A percentile compares a stretch with the other conserved stretches of the same genome.
Evolutionary conservation across 352 stramenopile species (phyloP).

Genomic region (Phytophthora litchii): DNA sequence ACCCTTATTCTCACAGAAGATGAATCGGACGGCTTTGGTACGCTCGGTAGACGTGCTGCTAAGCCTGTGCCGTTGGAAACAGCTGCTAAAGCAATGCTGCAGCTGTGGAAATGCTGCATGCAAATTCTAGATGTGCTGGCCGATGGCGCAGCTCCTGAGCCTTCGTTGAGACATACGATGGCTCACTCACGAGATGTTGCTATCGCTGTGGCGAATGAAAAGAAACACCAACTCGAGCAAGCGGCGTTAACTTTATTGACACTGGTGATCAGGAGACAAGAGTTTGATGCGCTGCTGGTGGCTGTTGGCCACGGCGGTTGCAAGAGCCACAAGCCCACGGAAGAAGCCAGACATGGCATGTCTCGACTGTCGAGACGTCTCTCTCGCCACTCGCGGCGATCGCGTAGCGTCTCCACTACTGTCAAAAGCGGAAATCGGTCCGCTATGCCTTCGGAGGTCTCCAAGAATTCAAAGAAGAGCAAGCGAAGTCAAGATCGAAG

Average conservation of each 20-base stretch:
- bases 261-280: slow-evolving; percentile 50
- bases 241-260: slow-evolving; percentile 42
- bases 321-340: slow-evolving; percentile 46
- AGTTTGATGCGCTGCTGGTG: slow-evolving; percentile 68
- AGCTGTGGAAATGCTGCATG: slow-evolving; percentile 65
- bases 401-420: slow-evolving; percentile 31
- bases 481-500: slow-evolving; percentile 29
- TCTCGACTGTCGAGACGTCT: slow-evolving; percentile 25
- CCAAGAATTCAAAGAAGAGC: slow-evolving; percentile 13
- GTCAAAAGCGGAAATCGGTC: slow-evolving; percentile 9
- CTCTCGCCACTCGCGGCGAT: slow-evolving; percentile 25
- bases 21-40: slow-evolving; percentile 36
- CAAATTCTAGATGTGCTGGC: slow-evolving; percentile 50
- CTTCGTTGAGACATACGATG: slow-evolving; percentile 37
- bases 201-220: slow-evolving; percentile 24
- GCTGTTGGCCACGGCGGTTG: slow-evolving; percentile 56
- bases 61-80: slow-evolving; percentile 42
- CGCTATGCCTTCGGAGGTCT: slow-evolving; percentile 8
- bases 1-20: slow-evolving; percentile 40
- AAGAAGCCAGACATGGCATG: slow-evolving; percentile 23
- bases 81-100: slow-evolving; percentile 49
- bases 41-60: slow-evolving; percentile 36
- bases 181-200: slow-evolving; percentile 28
- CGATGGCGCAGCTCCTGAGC: slow-evolving; percentile 30
- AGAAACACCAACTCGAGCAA: slow-evolving; percentile 43